Conservation (phyloP, 73 alveolate genomes). For the Paramecium tetraurelia region DNA sequence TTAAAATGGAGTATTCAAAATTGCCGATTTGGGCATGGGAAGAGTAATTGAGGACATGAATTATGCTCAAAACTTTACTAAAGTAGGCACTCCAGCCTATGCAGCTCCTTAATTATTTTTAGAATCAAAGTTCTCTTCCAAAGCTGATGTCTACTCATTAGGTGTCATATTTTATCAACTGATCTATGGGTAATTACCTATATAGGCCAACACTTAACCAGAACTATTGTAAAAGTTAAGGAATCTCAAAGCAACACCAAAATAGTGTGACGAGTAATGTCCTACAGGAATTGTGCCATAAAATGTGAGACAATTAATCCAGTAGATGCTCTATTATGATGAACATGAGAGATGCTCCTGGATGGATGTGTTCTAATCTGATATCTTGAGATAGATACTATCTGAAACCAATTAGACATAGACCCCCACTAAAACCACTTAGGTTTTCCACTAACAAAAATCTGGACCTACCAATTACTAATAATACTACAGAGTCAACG, state of each 20-base stretch:
- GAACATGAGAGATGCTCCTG: not conserved
- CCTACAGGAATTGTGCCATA: not conserved
- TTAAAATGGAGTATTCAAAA: constrained; percentile 46
- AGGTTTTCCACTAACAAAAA: not conserved
- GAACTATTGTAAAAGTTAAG: constrained; percentile 29
- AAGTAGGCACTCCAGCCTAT: constrained; percentile 88
- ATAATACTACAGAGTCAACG: not conserved
- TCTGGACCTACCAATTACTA: not conserved
- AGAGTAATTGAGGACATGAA: constrained; percentile 57
- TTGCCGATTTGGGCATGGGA: constrained; percentile 67
- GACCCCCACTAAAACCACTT: not conserved
- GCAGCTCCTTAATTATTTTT: constrained; percentile 87
- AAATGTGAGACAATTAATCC: not conserved
- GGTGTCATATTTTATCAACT: constrained; percentile 84
- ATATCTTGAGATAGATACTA: not conserved
- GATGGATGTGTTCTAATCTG: not conserved
- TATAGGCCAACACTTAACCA: constrained; percentile 60
- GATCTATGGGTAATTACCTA: constrained; percentile 76
- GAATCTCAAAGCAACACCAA: not conserved
- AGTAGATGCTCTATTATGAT: not conserved
- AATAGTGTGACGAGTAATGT: not conserved
- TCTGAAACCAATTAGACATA: not conserved
- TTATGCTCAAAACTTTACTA: constrained; percentile 59
- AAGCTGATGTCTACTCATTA: constrained; percentile 85
- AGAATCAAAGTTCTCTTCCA: constrained; percentile 71